Percentiles rank a stretch among this genome's conserved stretches.
Evolutionary conservation across 2,329 filamentous ascomycete genomes (phyloP).

Genomic region (Tolypocladium amazonense): DNA sequence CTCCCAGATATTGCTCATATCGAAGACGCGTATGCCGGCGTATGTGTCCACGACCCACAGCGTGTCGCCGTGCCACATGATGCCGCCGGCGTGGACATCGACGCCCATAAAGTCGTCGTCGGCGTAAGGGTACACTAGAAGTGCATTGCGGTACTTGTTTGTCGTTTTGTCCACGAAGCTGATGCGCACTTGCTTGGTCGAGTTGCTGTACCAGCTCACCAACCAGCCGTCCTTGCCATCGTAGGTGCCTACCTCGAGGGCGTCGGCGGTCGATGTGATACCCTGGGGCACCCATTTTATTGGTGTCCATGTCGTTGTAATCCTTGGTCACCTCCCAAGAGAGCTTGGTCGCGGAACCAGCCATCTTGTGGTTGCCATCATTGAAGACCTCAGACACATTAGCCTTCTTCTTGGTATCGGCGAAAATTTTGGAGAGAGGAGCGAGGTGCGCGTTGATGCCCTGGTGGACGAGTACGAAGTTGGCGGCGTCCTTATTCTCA

Average conservation of each 20-base stretch:
- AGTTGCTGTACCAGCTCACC: neutral
- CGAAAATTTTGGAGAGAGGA: neutral
- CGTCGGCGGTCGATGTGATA: neutral
- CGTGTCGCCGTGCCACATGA: neutral
- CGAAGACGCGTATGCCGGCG: neutral
- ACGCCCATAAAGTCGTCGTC: no score
- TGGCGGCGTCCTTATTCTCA: neutral
- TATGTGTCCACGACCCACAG: neutral
- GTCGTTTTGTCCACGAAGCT: neutral
- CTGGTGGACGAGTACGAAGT: neutral
- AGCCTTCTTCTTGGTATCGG: neutral
- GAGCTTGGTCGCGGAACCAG: neutral
- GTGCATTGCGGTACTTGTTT: no score
- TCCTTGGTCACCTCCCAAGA: neutral
- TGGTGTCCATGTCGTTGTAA: neutral
- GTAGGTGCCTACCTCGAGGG: neutral
- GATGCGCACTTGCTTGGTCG: neutral
- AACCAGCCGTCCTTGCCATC: neutral
- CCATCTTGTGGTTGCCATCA: neutral
- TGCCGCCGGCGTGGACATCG: no score
- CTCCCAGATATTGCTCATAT: neutral
- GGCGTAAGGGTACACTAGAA: no score
- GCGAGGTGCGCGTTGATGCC: neutral
- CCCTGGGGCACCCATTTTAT: neutral
- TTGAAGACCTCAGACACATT: neutral